Evolutionary conservation across 1,284 basidiomycete species (phyloP).

Genomic region (Boletus smithii): DNA sequence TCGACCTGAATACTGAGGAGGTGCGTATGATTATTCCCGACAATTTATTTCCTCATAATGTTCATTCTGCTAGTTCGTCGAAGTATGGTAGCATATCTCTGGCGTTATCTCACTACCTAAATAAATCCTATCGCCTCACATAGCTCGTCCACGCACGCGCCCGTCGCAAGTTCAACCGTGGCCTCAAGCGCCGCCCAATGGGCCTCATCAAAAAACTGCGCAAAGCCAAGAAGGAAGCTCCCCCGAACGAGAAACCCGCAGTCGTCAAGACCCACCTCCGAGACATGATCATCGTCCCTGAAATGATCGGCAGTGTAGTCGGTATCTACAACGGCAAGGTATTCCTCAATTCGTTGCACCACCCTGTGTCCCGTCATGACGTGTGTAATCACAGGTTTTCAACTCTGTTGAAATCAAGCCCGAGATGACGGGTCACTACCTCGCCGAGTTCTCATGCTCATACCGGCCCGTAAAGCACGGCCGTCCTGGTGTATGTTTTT

Average conservation of each 20-base stretch:
- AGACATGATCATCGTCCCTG: conserved; percentile 99
- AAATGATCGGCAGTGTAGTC: conserved; percentile 98
- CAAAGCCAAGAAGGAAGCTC: conserved; percentile 99
- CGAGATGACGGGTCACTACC: conserved; percentile 99
- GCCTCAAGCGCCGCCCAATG: conserved; percentile 98
- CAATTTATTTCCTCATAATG: not conserved
- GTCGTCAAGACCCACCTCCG: conserved; percentile 99
- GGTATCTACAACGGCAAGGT: conserved; percentile 99
- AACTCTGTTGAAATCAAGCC: conserved; percentile 99
- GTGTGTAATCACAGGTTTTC: conserved; percentile 62
- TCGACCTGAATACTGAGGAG: conserved; percentile 95
- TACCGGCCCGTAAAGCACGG: conserved; percentile 99
- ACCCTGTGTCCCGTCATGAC: conserved; percentile 2
- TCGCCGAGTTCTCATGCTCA: conserved; percentile 91
- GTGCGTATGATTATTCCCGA: conserved; percentile 43
- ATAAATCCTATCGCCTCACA: conserved; percentile 8
- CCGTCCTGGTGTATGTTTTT: conserved; percentile 79
- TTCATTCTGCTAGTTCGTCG: conserved; percentile 56
- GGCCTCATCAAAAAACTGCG: conserved; percentile 99
- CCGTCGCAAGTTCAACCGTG: conserved; percentile 97
- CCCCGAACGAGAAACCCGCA: conserved; percentile 96
- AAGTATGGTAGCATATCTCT: conserved; percentile 45
- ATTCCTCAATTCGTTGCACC: conserved; percentile 19
- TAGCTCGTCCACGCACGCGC: conserved; percentile 98
- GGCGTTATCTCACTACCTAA: conserved; percentile 8